Percentiles rank a stretch among this genome's conserved stretches.
Conservation (phyloP, 768 basidiomycete species). For the Guyanaporus albipodus region DNA sequence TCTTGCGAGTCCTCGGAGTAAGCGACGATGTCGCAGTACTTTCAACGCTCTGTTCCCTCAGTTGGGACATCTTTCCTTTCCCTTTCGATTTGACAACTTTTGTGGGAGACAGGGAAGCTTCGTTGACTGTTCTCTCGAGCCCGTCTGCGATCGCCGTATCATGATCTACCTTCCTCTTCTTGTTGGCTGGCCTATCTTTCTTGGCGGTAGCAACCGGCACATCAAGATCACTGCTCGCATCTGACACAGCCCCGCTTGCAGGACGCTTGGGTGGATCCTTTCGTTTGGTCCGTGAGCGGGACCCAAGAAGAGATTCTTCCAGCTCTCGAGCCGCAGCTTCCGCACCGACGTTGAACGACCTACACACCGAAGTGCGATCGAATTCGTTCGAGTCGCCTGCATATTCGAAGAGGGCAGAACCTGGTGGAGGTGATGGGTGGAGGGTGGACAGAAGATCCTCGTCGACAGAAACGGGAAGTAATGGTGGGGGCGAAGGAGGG, state of each 20-base stretch:
- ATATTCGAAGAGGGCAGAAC: constrained; percentile 30
- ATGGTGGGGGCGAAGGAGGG: constrained; percentile 36
- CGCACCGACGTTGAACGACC: constrained; percentile 30
- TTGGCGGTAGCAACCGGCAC: constrained; percentile 33
- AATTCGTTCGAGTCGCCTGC: constrained; percentile 24
- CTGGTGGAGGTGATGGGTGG: constrained; percentile 35
- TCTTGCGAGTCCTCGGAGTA: constrained; percentile 55
- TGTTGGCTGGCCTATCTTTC: constrained; percentile 44
- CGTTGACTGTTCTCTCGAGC: constrained; percentile 41
- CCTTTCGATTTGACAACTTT: constrained; percentile 41
- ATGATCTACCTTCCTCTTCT: constrained; percentile 61
- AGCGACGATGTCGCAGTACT: constrained; percentile 40
- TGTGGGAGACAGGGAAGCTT: constrained; percentile 35
- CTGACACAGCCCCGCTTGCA: constrained; percentile 47
- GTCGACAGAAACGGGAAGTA: constrained; percentile 28
- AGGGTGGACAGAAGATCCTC: constrained; percentile 36
- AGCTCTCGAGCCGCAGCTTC: constrained; percentile 58
- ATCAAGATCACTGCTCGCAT: constrained; percentile 58
- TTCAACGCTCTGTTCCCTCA: constrained; percentile 57
- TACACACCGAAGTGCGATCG: constrained; percentile 19
- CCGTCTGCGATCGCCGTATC: constrained; percentile 43
- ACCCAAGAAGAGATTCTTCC: constrained; percentile 52
- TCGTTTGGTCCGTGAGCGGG: constrained; percentile 34
- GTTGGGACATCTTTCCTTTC: constrained; percentile 46
- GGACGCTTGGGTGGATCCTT: constrained; percentile 49